Conservation (phyloP, 78 protist species). For the Chrysochromulina tobinii region DNA sequence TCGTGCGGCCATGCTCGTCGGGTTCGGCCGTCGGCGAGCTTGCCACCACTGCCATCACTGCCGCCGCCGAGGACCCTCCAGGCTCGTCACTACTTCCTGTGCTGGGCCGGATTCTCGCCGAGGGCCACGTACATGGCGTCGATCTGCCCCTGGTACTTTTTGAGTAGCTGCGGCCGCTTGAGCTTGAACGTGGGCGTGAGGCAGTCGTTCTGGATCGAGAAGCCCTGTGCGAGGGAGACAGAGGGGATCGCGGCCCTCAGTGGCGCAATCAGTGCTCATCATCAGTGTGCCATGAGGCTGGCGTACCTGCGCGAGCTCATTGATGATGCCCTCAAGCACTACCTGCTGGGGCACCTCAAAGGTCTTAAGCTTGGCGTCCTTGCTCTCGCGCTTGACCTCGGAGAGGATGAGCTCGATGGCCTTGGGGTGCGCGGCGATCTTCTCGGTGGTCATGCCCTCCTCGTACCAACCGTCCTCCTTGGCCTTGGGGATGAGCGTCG, state of each 20-base stretch:
- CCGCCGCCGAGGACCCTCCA: too few species aligned
- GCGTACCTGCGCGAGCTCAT: neutral
- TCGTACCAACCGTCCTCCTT: neutral
- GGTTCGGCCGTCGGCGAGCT: too few species aligned
- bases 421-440: neutral
- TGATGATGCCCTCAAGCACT: neutral
- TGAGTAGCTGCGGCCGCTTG: constrained; percentile 6
- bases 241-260: too few species aligned
- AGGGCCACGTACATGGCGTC: neutral
- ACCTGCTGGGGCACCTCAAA: neutral
- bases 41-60: too few species aligned
- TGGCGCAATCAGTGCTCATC: too few species aligned
- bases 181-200: constrained; percentile 46
- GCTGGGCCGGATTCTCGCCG: too few species aligned
- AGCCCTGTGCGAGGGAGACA: neutral
- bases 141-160: neutral
- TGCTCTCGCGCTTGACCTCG: too few species aligned
- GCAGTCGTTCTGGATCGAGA: constrained; percentile 21
- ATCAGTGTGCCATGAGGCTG: too few species aligned
- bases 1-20: too few species aligned
- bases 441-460: neutral
- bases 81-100: too few species aligned
- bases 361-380: neutral
- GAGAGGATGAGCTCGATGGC: neutral
- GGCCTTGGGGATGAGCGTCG: neutral